Evolutionary conservation across 345 rosid species (phyloP).

Genomic region (Eucalyptus cloeziana): DNA sequence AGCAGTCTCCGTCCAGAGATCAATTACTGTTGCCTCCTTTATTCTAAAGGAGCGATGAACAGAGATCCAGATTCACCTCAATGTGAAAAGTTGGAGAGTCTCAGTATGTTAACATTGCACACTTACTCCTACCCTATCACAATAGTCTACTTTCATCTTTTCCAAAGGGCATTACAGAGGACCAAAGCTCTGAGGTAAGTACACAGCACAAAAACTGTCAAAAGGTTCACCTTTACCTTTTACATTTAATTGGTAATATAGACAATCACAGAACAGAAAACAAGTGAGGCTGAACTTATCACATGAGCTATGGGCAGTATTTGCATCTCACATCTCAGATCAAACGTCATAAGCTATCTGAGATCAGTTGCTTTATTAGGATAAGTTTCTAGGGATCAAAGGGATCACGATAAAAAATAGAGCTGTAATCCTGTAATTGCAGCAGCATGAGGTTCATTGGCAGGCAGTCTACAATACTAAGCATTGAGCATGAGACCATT

Average conservation of each 20-base stretch:
- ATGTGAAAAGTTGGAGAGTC: not conserved
- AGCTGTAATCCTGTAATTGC: not conserved
- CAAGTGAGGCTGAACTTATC: not conserved
- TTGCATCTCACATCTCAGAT: not conserved
- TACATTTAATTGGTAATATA: not conserved
- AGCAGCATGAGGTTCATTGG: not conserved
- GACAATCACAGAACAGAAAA: not conserved
- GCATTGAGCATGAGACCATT: not conserved
- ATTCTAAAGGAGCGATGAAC: not conserved
- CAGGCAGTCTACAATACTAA: not conserved
- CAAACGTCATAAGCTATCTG: not conserved
- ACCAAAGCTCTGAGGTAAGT: not conserved
- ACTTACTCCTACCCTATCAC: not conserved
- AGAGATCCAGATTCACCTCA: not conserved
- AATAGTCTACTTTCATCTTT: not conserved
- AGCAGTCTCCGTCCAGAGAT: not conserved
- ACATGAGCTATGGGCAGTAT: not conserved
- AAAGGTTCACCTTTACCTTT: not conserved
- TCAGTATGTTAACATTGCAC: not conserved
- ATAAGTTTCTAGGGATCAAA: not conserved
- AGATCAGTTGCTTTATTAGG: not conserved
- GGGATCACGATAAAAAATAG: not conserved
- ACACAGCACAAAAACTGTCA: not conserved
- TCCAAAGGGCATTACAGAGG: not conserved
- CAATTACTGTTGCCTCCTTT: not conserved